These are phyloP conservation scores for Penicillium cataractarum DNA, from an alignment of 495 filamentous ascomycete genomes.

Conservation along the genomic window DNA sequence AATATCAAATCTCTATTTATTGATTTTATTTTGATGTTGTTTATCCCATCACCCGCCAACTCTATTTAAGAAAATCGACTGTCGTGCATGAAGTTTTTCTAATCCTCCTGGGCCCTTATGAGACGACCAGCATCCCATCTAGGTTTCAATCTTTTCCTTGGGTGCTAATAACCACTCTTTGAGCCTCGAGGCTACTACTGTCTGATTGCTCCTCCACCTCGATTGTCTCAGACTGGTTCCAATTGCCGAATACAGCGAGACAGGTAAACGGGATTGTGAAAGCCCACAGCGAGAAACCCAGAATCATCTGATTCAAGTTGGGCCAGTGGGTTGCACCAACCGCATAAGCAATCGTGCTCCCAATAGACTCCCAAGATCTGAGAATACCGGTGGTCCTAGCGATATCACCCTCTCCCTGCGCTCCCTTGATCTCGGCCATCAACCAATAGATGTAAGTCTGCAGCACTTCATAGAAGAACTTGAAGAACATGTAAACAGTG, in stretches of 20 bases:
- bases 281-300: slow-evolving; percentile 23
- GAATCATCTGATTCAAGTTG: slow-evolving; percentile 26
- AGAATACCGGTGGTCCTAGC: slow-evolving; percentile 53
- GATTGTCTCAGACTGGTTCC: slow-evolving; percentile 8
- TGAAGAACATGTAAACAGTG: slow-evolving; percentile 27
- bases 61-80: too few species aligned
- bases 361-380: slow-evolving; percentile 53
- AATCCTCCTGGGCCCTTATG: background rate
- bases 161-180: slow-evolving; percentile 14
- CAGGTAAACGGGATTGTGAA: slow-evolving; percentile 26
- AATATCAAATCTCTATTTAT: too few species aligned
- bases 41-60: too few species aligned
- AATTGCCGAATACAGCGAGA: slow-evolving; percentile 23
- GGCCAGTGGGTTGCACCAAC: slow-evolving; percentile 44
- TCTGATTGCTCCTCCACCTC: slow-evolving; percentile 12
- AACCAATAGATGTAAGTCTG: slow-evolving; percentile 45
- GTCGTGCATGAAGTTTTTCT: background rate
- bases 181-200: slow-evolving; percentile 20
- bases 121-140: background rate
- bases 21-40: background rate
- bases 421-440: slow-evolving; percentile 30
- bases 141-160: background rate
- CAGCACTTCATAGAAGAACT: slow-evolving; percentile 49
- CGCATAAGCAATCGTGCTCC: slow-evolving; percentile 52
- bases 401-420: slow-evolving; percentile 45